Percentiles rank a stretch among this genome's conserved stretches.
These are phyloP conservation scores for Cryptococcus deneoformans DNA, from an alignment of 1,284 basidiomycete genomes.

Conservation along the genomic window DNA sequence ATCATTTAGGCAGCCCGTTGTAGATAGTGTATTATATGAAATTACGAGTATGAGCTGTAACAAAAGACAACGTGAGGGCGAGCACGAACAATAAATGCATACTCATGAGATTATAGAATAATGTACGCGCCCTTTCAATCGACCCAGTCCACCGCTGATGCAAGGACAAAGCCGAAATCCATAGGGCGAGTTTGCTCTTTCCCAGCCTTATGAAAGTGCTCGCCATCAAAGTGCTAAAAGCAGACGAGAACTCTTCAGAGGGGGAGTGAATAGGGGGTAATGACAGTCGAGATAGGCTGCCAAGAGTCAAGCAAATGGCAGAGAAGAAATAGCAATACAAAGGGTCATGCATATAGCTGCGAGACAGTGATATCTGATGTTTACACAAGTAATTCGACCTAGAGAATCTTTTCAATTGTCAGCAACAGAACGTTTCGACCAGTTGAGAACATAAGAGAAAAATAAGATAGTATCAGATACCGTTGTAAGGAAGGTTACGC, in stretches of 20 bases:
- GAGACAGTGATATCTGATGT: not conserved
- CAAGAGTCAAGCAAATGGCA: not conserved
- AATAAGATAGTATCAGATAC: constrained; percentile 41
- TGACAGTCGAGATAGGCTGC: not conserved
- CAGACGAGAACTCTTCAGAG: constrained; percentile 39
- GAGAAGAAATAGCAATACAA: not conserved
- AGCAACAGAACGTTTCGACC: not conserved
- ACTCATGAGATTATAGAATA: not conserved
- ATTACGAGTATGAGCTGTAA: not conserved
- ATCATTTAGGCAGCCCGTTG: too few relatives aligned
- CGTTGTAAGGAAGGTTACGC: constrained; percentile 44
- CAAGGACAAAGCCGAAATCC: constrained; percentile 40
- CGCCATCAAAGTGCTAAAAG: constrained; percentile 18
- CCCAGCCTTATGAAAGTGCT: constrained; percentile 33
- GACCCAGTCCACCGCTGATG: constrained; percentile 23
- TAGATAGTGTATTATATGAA: too few relatives aligned
- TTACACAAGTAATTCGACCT: not conserved
- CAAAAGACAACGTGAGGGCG: too few relatives aligned
- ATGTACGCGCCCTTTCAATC: constrained; percentile 39
- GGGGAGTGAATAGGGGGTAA: constrained; percentile 16
- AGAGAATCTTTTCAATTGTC: not conserved
- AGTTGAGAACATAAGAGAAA: constrained; percentile 1
- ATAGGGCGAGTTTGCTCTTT: constrained; percentile 35
- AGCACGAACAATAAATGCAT: not conserved
- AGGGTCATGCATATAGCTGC: not conserved